Conservation (phyloP, 78 protist species). For the Guillardia theta region DNA sequence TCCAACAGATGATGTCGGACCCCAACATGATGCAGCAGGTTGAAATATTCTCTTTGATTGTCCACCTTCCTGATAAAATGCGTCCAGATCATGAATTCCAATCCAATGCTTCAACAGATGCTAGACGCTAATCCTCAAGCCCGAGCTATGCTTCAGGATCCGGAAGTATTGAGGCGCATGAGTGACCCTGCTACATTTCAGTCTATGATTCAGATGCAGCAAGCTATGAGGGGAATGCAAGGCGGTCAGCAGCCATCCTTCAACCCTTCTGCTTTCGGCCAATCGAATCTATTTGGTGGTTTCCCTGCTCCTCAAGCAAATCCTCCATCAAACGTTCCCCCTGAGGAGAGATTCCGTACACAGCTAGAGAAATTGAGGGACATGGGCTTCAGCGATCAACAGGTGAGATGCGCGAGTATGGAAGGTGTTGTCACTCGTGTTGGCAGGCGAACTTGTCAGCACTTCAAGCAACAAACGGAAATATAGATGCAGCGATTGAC, state of each 20-base stretch:
- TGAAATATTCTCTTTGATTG: too few relatives aligned
- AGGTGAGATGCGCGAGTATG: neutral
- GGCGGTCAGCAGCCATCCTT: neutral
- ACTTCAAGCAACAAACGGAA: neutral
- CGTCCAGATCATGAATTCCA: neutral
- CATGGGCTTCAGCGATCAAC: constrained; percentile 54
- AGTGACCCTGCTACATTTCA: neutral
- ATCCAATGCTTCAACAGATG: constrained; percentile 29
- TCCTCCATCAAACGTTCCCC: neutral
- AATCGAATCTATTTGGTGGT: neutral
- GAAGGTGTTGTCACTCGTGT: neutral
- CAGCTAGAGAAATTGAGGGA: constrained; percentile 59
- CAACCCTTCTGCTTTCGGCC: constrained; percentile 12
- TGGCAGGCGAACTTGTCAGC: neutral
- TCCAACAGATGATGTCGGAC: neutral
- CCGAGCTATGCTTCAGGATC: constrained; percentile 21
- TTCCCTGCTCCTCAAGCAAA: neutral
- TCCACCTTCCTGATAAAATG: too few relatives aligned
- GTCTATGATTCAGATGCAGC: constrained; percentile 30
- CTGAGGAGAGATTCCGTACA: constrained; percentile 42
- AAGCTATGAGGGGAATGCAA: neutral
- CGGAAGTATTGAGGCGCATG: neutral
- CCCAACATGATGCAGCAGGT: neutral
- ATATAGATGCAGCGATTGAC: constrained; percentile 10
- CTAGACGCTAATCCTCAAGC: neutral